Base-by-base conservation (phyloP, 192 early-diverging fungal species). In the Endogone sp. region DNA sequence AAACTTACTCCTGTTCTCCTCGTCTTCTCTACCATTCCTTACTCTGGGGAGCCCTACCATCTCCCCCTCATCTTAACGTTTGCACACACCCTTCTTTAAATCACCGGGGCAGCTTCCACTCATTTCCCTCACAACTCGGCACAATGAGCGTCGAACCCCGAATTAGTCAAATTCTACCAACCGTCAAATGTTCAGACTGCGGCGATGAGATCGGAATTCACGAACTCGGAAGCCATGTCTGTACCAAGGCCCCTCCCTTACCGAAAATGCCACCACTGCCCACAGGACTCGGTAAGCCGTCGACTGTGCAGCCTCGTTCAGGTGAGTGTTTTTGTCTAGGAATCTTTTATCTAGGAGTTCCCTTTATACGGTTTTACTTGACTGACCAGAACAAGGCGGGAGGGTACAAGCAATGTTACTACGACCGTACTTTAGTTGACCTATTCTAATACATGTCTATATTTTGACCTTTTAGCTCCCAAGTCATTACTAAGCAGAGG, bases 171-270 rank as follows among this genome's bases (percentile, higher is more conserved):
- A 65, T 87, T 49, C 68, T 87, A 27, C 81, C 83, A 4, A 73
- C 81, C 31, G 80, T 87, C 44, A 82, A 82, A 37, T 87, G 85
- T 70, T 82, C 81, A 37, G 81, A 85, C 71, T 87, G 85, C 80
- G 85, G 83, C 23, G 62, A 75, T 60, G 76, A 83, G 64, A 79
- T 87, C 56, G 83, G 83, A 60, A 80, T 87, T 54, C 72, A 80
- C 26, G 62, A 63, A 21, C 64, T 87, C 10, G 81, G 80, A 21
- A 77, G 82, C 61, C 85, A 87, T 73, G 64, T 84, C 20, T 87
- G 85, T 60, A 69, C 80, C 6, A 78, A 71, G 56, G 77, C 75
- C 29, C 83, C 83, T 6, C 74, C 80, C 11, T 77, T 87, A 54
- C 85, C 85, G 60, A 49, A 49, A 16, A 49, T 49, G 37, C 37